Evolutionary conservation across 1,284 basidiomycete species (phyloP).

Genomic region (Malassezia japonica): DNA sequence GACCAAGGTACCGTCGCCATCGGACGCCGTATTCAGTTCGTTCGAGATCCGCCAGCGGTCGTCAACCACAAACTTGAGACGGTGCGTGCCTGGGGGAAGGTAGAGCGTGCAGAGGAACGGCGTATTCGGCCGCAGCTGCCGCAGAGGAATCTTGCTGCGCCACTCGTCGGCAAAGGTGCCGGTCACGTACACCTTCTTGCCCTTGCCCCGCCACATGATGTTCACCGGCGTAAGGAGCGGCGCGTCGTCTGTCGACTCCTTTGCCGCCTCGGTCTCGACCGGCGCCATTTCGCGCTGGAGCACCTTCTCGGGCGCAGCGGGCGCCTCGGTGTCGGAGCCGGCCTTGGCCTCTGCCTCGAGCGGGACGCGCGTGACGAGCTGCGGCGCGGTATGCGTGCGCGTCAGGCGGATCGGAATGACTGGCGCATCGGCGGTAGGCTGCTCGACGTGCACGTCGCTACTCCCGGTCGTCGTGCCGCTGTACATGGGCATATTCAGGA

Average conservation of each 20-base stretch:
- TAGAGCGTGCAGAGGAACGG: slow-evolving; percentile 37
- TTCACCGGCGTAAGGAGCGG: slow-evolving; percentile 21
- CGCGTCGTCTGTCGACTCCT: neutral
- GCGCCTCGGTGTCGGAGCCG: neutral
- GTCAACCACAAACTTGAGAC: slow-evolving; percentile 92
- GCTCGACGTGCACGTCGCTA: slow-evolving; percentile 5
- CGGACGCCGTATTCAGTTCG: slow-evolving; percentile 79
- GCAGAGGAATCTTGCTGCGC: slow-evolving; percentile 51
- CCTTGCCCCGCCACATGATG: slow-evolving; percentile 36
- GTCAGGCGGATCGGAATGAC: slow-evolving; percentile 21
- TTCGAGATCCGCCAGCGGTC: slow-evolving; percentile 67
- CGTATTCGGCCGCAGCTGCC: slow-evolving; percentile 26
- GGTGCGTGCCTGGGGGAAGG: slow-evolving; percentile 75
- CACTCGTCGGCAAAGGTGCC: slow-evolving; percentile 58
- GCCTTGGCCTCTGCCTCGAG: neutral
- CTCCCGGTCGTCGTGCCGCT: slow-evolving; percentile 3
- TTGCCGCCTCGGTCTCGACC: neutral
- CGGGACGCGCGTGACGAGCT: neutral
- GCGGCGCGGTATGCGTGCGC: slow-evolving; percentile 12
- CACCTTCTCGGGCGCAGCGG: neutral
- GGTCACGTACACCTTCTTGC: slow-evolving; percentile 53
- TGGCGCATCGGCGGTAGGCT: slow-evolving; percentile 11
- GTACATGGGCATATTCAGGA: slow-evolving; percentile 3
- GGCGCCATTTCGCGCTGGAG: too few species aligned
- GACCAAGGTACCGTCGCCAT: slow-evolving; percentile 86